Evolutionary conservation across 2,329 filamentous ascomycete genomes (phyloP), one percentile per base, ranked within the genome.

Genomic region (Lachnellula arida): DNA sequence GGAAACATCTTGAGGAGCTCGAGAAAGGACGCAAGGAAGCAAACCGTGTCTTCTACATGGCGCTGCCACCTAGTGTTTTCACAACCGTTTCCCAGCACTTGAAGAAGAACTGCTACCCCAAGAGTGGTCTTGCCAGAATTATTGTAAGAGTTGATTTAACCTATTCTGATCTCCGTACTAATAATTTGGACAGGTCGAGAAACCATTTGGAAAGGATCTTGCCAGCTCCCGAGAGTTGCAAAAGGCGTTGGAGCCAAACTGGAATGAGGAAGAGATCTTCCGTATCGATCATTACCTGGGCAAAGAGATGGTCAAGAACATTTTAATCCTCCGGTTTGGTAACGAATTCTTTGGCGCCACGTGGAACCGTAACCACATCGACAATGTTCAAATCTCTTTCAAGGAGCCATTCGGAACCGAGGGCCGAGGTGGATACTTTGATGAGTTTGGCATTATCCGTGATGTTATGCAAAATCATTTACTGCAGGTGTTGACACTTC

Each of bases 241-340:
- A 72, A 91, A 89, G 74, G 95, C 94, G 7, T 84, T 99, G 61
- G 90, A 93, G 71, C 94, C 94, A 44, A 91, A 99, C 77, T 99
- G 94, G 95, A 94, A 89, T 71, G 95, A 99, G 76, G 93, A 97
- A 53, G 94, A 99, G 78, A 87, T 99, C 65, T 99, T 95, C 86
- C 91, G 94, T 71, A 99, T 99, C 70, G 94, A 99, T 74, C 94
- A 99, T 78, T 99, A 99, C 75, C 85, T 99, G 48, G 95, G 95
- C 69, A 99, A 99, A 82, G 94, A 99, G 78, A 99, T 99, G 94
- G 94, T 99, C 69, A 99, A 99, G 86, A 99, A 99, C 78, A 95
- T 99, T 66, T 82, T 99, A 64, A 97, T 99, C 67, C 84, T 99
- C 65, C 85, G 95, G 72, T 99, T 99, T 72, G 95, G 94, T 67